Evolutionary conservation across 257 asterid genomes (phyloP).

Genomic region (Solanum rostratum): DNA sequence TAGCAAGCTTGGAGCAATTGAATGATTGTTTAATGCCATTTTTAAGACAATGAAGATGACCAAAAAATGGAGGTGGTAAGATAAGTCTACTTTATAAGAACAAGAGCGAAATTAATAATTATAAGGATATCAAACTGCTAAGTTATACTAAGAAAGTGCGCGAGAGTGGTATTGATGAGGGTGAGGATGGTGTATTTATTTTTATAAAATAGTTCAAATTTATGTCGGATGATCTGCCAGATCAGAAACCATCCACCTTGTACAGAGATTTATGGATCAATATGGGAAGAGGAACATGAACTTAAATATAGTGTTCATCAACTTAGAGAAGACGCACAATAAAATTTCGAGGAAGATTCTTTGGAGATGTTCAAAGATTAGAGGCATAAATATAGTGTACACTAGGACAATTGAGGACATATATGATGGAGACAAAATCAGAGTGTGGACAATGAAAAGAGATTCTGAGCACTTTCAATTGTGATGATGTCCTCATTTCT

Average conservation of each 20-base stretch:
- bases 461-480: not conserved
- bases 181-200: not conserved
- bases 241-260: not conserved
- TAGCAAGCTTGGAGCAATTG: not conserved
- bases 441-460: not conserved
- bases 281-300: not conserved
- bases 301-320: not conserved
- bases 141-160: not conserved
- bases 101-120: not conserved
- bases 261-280: not conserved
- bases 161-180: not conserved
- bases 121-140: not conserved
- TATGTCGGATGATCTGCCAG: not conserved
- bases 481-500: not conserved
- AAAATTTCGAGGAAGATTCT: not conserved
- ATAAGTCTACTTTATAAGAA: not conserved
- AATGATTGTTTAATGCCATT: not conserved
- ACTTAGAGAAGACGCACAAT: not conserved
- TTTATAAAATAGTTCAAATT: not conserved
- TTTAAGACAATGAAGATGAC: not conserved
- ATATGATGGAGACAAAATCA: not conserved
- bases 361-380: not conserved
- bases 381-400: not conserved
- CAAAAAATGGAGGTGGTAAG: not conserved
- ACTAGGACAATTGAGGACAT: accelerated